Conservation (phyloP, 495 filamentous ascomycete species). For the Aspergillus conjunctus region DNA sequence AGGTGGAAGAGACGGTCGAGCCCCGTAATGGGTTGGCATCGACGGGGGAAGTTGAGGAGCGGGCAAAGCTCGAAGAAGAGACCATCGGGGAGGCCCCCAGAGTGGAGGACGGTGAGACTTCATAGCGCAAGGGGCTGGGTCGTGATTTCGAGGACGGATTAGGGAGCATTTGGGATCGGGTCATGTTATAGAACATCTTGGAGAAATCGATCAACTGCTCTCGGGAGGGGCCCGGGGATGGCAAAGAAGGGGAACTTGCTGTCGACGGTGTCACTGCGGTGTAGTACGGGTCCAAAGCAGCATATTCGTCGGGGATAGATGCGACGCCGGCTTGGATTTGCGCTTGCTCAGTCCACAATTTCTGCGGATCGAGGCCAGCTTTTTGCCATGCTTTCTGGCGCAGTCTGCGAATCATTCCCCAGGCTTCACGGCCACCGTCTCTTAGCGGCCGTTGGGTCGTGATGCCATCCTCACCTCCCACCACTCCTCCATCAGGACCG, state of each 20-base stretch:
- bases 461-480: conserved; percentile 53
- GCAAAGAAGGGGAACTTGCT: conserved; percentile 9
- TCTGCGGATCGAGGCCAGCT: conserved; percentile 47
- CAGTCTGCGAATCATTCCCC: conserved; percentile 56
- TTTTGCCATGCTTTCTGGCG: conserved; percentile 56
- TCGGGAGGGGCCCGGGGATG: conserved; percentile 12
- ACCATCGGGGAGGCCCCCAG: conserved; percentile 14
- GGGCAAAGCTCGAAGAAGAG: conserved; percentile 19
- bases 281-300: conserved; percentile 20
- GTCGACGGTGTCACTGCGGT: background rate
- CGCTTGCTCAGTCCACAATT: conserved; percentile 52
- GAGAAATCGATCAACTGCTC: conserved; percentile 37
- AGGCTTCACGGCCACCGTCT: conserved; percentile 57
- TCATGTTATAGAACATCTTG: conserved; percentile 45
- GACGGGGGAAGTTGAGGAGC: conserved; percentile 27
- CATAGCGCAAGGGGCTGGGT: conserved; percentile 35
- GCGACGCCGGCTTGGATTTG: conserved; percentile 44
- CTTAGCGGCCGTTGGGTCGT: conserved; percentile 50
- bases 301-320: conserved; percentile 29
- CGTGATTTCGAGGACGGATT: conserved; percentile 24
- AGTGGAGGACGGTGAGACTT: conserved; percentile 26
- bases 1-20: conserved; percentile 13
- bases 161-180: conserved; percentile 37
- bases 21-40: conserved; percentile 18
- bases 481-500: conserved; percentile 53